Conservation (phyloP, 2,329 filamentous ascomycete genomes). For the Alternaria sp. region DNA sequence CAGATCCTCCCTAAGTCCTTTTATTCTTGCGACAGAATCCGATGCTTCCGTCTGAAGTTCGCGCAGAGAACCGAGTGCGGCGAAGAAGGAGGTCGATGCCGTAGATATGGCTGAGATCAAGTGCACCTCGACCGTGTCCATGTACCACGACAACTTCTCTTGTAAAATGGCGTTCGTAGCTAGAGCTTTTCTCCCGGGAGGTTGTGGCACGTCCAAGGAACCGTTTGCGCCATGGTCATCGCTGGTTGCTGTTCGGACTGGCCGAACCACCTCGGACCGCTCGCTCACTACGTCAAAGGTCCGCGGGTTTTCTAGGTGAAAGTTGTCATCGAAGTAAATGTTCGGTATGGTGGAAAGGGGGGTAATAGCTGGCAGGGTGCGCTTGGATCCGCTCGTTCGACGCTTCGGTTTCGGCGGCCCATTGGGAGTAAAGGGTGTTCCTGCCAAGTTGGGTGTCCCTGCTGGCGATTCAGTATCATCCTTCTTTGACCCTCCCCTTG, state of each 20-base stretch:
- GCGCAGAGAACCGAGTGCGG: slow-evolving; percentile 86
- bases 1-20: slow-evolving; percentile 79
- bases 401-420: slow-evolving; percentile 59
- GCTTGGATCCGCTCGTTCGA: slow-evolving; percentile 64
- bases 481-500: slow-evolving; percentile 57
- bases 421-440: slow-evolving; percentile 54
- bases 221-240: slow-evolving; percentile 68
- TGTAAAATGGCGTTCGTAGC: slow-evolving; percentile 97
- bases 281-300: slow-evolving; percentile 98
- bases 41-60: slow-evolving; percentile 92
- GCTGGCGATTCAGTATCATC: slow-evolving; percentile 53
- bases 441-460: slow-evolving; percentile 50
- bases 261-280: slow-evolving; percentile 89
- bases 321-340: slow-evolving; percentile 95
- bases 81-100: slow-evolving; percentile 95
- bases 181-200: slow-evolving; percentile 76
- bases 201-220: slow-evolving; percentile 63
- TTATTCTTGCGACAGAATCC: slow-evolving; percentile 88
- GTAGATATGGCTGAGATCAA: slow-evolving; percentile 95
- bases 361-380: slow-evolving; percentile 75
- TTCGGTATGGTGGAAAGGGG: slow-evolving; percentile 89
- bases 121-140: slow-evolving; percentile 98
- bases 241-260: slow-evolving; percentile 57
- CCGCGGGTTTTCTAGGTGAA: slow-evolving; percentile 92
- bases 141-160: slow-evolving; percentile 99